Evolutionary conservation across 306 rosid genomes (phyloP).

Genomic region (Trifolium dubium): DNA sequence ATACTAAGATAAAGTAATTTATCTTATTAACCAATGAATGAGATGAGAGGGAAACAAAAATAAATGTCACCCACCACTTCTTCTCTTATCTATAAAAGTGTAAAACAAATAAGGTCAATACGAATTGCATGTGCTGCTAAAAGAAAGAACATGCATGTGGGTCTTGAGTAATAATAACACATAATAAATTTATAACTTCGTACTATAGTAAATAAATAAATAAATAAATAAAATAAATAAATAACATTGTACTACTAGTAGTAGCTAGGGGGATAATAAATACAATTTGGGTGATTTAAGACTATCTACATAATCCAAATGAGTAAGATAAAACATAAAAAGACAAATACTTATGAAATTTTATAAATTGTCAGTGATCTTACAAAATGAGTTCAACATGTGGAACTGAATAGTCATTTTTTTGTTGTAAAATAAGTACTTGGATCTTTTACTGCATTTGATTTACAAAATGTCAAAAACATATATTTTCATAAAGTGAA

Average conservation of each 20-base stretch:
- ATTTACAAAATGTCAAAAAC: too few species aligned
- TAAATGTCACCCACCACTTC: background rate
- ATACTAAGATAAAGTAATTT: background rate
- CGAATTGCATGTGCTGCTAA: conserved; percentile 12
- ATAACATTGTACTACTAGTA: background rate
- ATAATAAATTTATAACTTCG: background rate
- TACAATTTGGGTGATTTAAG: background rate
- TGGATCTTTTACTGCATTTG: too few species aligned
- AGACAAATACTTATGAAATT: background rate
- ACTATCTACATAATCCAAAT: background rate
- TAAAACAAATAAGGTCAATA: background rate
- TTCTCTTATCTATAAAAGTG: background rate
- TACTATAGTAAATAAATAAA: background rate
- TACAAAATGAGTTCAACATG: background rate
- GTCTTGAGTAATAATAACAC: background rate
- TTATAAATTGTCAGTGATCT: background rate
- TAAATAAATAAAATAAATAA: background rate
- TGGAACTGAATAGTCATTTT: too few species aligned
- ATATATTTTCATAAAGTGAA: too few species aligned
- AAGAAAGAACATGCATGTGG: conserved; percentile 1
- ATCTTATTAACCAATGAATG: background rate
- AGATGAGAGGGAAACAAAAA: background rate
- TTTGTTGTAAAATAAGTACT: too few species aligned
- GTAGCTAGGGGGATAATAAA: background rate
- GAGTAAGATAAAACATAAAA: background rate